A percentile compares a stretch with the other conserved stretches of the same genome.
phyloP scores from a whole-genome alignment of 805 yeast species.

The Metschnikowia orientalis region DNA sequence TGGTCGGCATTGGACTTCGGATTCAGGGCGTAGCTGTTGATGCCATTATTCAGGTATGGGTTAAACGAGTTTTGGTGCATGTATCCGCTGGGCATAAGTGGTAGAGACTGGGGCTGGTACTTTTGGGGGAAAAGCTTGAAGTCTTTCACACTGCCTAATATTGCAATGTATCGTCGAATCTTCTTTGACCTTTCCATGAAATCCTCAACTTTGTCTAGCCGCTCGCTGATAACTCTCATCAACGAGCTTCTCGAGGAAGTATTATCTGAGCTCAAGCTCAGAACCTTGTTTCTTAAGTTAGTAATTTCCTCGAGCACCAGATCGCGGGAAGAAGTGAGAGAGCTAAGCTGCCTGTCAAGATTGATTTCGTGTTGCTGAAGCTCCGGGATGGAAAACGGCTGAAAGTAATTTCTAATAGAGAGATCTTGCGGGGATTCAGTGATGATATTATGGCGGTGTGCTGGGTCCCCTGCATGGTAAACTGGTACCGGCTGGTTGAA shows the following conservation, averaged over 20 bases:
- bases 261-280: constrained; percentile 7
- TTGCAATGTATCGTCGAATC: constrained; percentile 9
- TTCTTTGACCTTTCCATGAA: constrained; percentile 7
- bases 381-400: constrained; percentile 8
- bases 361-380: constrained; percentile 10
- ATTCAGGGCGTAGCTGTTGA: constrained; percentile 1
- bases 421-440: constrained; percentile 4
- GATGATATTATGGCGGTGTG: not conserved
- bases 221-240: constrained; percentile 4
- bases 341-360: constrained; percentile 8
- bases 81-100: not conserved
- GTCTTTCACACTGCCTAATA: constrained; percentile 11
- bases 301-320: constrained; percentile 2
- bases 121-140: constrained; percentile 4
- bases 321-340: constrained; percentile 7
- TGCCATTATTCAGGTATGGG: constrained; percentile 7
- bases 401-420: constrained; percentile 9
- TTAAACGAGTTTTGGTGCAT: constrained; percentile 6
- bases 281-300: constrained; percentile 4
- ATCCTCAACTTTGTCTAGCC: constrained; percentile 7
- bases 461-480: constrained; percentile 20
- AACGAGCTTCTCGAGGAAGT: constrained; percentile 1
- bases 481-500: constrained; percentile 30
- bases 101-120: not conserved
- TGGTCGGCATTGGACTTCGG: constrained; percentile 12